Evolutionary conservation across 257 asterid species (phyloP).

Genomic region (Sherardia arvensis): DNA sequence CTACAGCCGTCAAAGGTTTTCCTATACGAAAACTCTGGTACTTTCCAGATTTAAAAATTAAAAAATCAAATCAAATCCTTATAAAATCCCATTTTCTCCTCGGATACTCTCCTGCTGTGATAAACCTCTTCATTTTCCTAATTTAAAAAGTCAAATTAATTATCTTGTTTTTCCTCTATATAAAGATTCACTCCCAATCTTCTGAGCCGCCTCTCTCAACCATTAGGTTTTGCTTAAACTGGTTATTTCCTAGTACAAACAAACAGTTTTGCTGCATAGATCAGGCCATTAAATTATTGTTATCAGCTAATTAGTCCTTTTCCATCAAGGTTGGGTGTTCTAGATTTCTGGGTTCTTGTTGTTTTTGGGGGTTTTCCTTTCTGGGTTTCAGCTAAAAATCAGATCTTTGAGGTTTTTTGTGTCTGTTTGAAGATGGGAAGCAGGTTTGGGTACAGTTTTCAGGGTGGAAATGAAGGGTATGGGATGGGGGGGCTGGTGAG

Average conservation of each 20-base stretch:
- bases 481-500: constrained; percentile 40
- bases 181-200: neutral
- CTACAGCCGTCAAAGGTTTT: constrained; percentile 4
- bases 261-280: no score
- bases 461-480: constrained; percentile 16
- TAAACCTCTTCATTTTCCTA: constrained; percentile 1
- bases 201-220: neutral
- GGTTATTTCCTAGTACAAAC: constrained; percentile 19
- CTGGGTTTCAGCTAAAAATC: constrained; percentile 8
- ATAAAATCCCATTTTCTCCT: neutral
- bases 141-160: neutral
- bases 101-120: neutral
- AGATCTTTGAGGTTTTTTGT: constrained; percentile 12
- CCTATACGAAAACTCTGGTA: constrained; percentile 22
- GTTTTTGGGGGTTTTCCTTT: neutral
- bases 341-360: neutral
- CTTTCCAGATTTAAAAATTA: constrained; percentile 12
- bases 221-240: neutral
- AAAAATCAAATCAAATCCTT: constrained; percentile 3
- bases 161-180: neutral
- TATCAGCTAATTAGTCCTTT: constrained; percentile 24
- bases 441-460: constrained; percentile 4
- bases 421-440: constrained; percentile 14
- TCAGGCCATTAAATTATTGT: no score
- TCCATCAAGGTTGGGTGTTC: neutral